Percentiles rank a stretch among this genome's conserved stretches.
Conservation (phyloP, 225 moss, liverwort and hornwort species). For the Physcomitrellopsis africana region DNA sequence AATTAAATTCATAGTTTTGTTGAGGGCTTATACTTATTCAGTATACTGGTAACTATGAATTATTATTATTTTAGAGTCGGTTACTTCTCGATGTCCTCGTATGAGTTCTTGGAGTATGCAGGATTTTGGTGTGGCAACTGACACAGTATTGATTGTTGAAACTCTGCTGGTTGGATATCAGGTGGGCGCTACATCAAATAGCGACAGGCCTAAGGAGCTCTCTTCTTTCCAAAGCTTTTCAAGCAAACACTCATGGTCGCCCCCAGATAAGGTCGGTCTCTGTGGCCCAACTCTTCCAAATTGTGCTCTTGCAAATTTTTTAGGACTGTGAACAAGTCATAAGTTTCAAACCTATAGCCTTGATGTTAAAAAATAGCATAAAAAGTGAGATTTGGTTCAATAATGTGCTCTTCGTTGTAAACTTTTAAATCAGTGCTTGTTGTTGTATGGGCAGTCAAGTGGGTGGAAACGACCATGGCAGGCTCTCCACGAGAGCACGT, state of each 20-base stretch:
- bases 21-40: background rate
- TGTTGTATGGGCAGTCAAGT: slow-evolving; percentile 49
- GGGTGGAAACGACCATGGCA: slow-evolving; percentile 93
- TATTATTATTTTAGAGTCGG: background rate
- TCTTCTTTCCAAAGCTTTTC: slow-evolving; percentile 96
- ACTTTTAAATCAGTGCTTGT: slow-evolving; percentile 30
- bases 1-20: slow-evolving; percentile 15
- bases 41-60: background rate
- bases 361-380: background rate
- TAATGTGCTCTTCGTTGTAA: slow-evolving; percentile 2
- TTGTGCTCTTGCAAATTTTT: slow-evolving; percentile 15
- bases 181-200: slow-evolving; percentile 59
- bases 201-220: slow-evolving; percentile 85
- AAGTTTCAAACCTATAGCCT: slow-evolving; percentile 13
- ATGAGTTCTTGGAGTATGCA: background rate
- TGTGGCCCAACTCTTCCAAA: slow-evolving; percentile 5
- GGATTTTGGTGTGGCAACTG: slow-evolving; percentile 12
- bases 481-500: slow-evolving; percentile 56
- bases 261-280: slow-evolving; percentile 67
- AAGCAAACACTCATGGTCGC: slow-evolving; percentile 62
- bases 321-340: slow-evolving; percentile 2
- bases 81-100: background rate
- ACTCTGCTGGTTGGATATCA: slow-evolving; percentile 39
- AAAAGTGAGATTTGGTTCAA: background rate
- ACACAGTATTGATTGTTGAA: slow-evolving; percentile 9